Evolutionary conservation across 1,284 basidiomycete species (phyloP).

Genomic region (Malassezia vespertilionis): DNA sequence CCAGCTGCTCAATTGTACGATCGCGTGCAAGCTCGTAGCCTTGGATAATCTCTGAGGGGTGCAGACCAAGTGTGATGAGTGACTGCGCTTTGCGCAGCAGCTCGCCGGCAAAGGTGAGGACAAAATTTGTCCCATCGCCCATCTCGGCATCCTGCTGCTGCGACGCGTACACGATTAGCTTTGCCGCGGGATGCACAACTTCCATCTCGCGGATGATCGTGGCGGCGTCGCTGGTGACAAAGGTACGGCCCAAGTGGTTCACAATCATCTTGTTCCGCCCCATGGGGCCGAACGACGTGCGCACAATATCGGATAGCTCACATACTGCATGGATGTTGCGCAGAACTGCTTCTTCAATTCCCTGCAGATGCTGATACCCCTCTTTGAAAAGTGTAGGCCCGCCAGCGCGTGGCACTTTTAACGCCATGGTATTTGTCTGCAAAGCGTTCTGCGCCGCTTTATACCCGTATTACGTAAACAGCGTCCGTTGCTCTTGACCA

Average conservation of each 20-base stretch:
- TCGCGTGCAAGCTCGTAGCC: conserved; percentile 89
- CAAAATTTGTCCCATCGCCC: conserved; percentile 92
- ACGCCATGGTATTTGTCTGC: conserved; percentile 62
- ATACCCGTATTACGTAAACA: too few species aligned
- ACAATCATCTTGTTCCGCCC: conserved; percentile 52
- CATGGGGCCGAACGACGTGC: conserved; percentile 92
- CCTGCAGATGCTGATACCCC: conserved; percentile 62
- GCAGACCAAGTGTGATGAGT: conserved; percentile 86
- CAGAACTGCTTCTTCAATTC: conserved; percentile 71
- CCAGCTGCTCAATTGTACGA: conserved; percentile 76
- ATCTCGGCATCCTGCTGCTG: conserved; percentile 94
- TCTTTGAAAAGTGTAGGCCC: conserved; percentile 80
- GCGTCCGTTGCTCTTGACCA: conserved; percentile 2
- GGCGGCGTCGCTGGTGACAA: conserved; percentile 96
- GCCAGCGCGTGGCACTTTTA: conserved; percentile 84
- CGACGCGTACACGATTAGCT: conserved; percentile 90
- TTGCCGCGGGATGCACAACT: conserved; percentile 94
- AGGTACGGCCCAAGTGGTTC: conserved; percentile 75
- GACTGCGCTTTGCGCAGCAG: conserved; percentile 86
- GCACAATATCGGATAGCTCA: conserved; percentile 85
- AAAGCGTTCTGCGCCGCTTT: too few species aligned
- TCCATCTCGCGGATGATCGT: conserved; percentile 98
- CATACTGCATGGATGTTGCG: conserved; percentile 90
- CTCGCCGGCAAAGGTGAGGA: conserved; percentile 90
- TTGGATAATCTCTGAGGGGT: conserved; percentile 75